Evolutionary conservation across 2,329 filamentous ascomycete genomes (phyloP).

Genomic region (Talaromyces sp.): DNA sequence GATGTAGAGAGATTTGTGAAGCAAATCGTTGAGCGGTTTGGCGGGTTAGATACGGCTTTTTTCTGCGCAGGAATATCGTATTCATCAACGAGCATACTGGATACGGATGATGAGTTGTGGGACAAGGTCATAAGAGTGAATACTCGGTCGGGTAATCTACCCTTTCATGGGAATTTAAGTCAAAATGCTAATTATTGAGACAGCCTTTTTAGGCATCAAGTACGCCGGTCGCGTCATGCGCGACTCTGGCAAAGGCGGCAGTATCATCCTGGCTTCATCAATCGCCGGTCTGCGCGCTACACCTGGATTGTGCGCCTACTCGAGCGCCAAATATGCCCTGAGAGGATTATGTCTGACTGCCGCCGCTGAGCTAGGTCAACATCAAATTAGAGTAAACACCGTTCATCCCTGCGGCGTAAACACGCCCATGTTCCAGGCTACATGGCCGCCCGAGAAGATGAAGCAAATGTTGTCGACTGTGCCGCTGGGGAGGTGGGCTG

Average conservation of each 20-base stretch:
- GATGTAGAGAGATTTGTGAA: constrained; percentile 23
- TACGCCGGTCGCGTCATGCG: constrained; percentile 35
- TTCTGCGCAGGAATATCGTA: constrained; percentile 14
- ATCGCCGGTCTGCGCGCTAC: constrained; percentile 39
- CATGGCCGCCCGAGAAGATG: constrained; percentile 35
- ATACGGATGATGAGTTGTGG: constrained; percentile 35
- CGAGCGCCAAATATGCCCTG: constrained; percentile 36
- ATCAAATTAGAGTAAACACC: constrained; percentile 41
- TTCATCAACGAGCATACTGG: constrained; percentile 33
- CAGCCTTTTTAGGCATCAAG: constrained; percentile 38
- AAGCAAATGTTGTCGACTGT: constrained; percentile 32
- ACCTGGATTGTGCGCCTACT: constrained; percentile 36
- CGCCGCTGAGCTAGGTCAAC: constrained; percentile 37
- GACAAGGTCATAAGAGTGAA: constrained; percentile 38
- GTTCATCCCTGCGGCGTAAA: constrained; percentile 41
- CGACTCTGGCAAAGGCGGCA: constrained; percentile 31
- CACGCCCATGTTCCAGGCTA: constrained; percentile 33
- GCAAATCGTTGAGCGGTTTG: constrained; percentile 3
- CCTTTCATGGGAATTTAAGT: neutral
- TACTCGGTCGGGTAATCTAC: constrained; percentile 33
- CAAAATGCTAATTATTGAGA: neutral
- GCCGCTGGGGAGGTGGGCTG: constrained; percentile 36
- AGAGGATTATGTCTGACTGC: constrained; percentile 40
- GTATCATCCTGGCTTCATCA: constrained; percentile 40
- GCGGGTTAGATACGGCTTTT: constrained; percentile 1